Base-by-base conservation (phyloP, 192 early-diverging fungal genomes). In the Phlyctochytrium arcticum region DNA sequence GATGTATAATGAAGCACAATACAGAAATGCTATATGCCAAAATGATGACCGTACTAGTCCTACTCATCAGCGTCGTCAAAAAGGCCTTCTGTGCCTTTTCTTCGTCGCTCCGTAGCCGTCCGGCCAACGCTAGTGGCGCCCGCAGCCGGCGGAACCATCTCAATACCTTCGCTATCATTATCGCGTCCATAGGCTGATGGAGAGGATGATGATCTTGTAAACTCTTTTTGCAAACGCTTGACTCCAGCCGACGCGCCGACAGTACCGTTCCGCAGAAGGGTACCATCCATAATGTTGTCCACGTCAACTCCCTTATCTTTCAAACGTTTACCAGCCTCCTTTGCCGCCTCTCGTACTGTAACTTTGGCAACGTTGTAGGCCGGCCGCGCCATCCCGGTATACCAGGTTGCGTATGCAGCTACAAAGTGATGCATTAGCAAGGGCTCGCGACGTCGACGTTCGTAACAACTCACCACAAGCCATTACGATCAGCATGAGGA, bases 401-500 rank as follows among this genome's bases (percentile, higher is more conserved):
- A 74, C 70, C 70, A 81, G 6, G 63, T 46, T 1, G 63, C 57
- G 54, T 81, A 81, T 6, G 60, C 36, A 21, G 37, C 77, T 79
- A 50, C 15, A 60, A 42, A 48, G 6, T 15, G 8, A 70, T 10
- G 57, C 12, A n/a, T 66, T 19, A 70, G 33, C 53, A 23, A 57
- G 29, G 36, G 27, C 69, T 35, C 15, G 10, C n/a, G 9, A n/a
- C 31, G 56, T 46, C 8, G 26, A 29, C 4, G 4, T 19, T 31
- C 10, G 17, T 3, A 32, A 65, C 60, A 36, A 54, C 67, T 55
- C 57, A 66, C 69, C 72, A 32, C 36, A 49, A 3, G 54, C 27
- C 15, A 67, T 59, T 17, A 70, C 33, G 32, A 70, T 54, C 19
- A 76, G 33, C 29, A 57, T 67, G 5, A 95, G 65, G 56, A 95